A percentile compares a stretch with the other conserved stretches of the same genome.
phyloP scores from a whole-genome alignment of 805 yeast genomes.

The Saccharomycopsis sp. region DNA sequence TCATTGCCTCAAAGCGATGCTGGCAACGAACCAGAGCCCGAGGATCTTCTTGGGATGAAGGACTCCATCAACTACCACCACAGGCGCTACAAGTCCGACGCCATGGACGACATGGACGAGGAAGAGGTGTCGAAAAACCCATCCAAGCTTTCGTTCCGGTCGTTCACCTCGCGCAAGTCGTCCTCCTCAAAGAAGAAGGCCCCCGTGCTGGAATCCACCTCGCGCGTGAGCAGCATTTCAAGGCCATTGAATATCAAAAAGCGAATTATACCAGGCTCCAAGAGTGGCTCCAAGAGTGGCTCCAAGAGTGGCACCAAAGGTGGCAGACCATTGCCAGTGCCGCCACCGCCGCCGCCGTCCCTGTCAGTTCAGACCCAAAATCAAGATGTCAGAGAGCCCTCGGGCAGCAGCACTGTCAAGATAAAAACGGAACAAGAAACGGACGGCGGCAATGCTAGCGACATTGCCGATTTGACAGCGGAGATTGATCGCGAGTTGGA shows the following conservation, averaged over 20 bases:
- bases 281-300: too few species aligned
- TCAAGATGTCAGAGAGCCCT: too few species aligned
- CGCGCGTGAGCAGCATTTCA: too few species aligned
- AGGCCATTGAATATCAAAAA: slow-evolving; percentile 10
- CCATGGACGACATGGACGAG: slow-evolving; percentile 11
- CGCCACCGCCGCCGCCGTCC: slow-evolving; percentile 9
- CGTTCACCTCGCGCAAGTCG: too few species aligned
- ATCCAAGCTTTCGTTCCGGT: too few species aligned
- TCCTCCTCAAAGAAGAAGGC: too few species aligned
- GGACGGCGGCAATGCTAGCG: not conserved
- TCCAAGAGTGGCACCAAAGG: not conserved
- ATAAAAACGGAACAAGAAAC: not conserved
- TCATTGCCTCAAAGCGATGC: too few species aligned
- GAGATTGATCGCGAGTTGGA: slow-evolving; percentile 5
- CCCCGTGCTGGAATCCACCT: too few species aligned
- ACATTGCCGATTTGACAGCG: slow-evolving; percentile 9
- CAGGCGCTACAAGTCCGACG: slow-evolving; percentile 19
- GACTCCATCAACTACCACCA: slow-evolving; percentile 15
- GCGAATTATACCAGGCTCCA: not conserved
- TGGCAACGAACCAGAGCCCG: too few species aligned
- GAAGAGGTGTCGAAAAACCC: too few species aligned
- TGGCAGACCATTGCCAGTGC: slow-evolving; percentile 11
- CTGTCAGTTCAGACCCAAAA: too few species aligned
- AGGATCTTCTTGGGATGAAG: slow-evolving; percentile 2
- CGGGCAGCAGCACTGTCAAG: not conserved